phyloP scores from a whole-genome alignment of 208 protist species.

The Acanthamoeba royreba region DNA sequence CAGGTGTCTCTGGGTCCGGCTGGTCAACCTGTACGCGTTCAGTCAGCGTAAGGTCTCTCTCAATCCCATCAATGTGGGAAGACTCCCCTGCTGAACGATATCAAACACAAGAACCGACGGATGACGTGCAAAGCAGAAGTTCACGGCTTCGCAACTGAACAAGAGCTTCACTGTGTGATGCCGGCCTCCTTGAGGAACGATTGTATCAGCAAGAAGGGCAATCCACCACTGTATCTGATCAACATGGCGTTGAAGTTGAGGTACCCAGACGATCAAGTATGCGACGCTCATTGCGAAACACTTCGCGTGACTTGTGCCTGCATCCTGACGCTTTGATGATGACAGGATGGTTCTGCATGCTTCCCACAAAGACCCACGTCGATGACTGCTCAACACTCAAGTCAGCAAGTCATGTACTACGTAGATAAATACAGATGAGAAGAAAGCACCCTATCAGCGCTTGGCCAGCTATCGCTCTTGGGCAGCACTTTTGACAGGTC shows the following conservation, averaged over 20 bases:
- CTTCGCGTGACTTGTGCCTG: background rate
- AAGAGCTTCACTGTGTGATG: background rate
- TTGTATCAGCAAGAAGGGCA: background rate
- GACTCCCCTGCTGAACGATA: background rate
- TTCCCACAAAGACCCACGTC: background rate
- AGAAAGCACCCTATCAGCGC: background rate
- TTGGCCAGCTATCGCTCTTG: background rate
- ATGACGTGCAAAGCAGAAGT: background rate
- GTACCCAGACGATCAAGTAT: background rate
- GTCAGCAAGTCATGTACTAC: background rate
- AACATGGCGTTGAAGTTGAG: background rate
- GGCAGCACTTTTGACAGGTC: background rate
- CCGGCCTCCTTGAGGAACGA: background rate
- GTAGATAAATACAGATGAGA: background rate
- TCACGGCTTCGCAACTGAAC: background rate
- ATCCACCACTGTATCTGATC: background rate
- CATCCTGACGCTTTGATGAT: background rate
- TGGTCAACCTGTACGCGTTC: background rate
- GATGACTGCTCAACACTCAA: background rate
- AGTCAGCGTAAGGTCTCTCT: background rate
- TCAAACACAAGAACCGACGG: background rate
- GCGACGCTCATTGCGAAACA: background rate
- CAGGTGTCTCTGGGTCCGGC: background rate
- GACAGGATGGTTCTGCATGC: background rate
- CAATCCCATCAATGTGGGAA: background rate